A percentile compares a stretch with the other conserved stretches of the same genome.
phyloP scores from a whole-genome alignment of 2,329 filamentous ascomycete species.

The Phoma sp. region DNA sequence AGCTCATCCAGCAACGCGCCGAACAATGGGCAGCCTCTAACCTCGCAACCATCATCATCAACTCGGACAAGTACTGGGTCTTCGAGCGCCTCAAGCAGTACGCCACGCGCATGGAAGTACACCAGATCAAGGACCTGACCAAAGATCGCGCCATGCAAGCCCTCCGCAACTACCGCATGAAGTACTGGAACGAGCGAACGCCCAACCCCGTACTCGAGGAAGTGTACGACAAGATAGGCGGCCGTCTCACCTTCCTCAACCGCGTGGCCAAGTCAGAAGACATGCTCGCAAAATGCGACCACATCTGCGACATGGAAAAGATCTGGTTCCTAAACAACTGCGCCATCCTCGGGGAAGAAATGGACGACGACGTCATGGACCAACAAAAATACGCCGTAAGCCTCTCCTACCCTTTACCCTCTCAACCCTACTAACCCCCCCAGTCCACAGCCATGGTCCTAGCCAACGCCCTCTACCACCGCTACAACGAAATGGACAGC shows the following conservation, averaged over 20 bases:
- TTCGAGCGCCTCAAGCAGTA: slow-evolving; percentile 93
- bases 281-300: slow-evolving; percentile 79
- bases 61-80: slow-evolving; percentile 98
- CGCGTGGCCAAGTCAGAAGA: slow-evolving; percentile 85
- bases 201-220: slow-evolving; percentile 67
- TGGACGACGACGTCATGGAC: slow-evolving; percentile 98
- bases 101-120: slow-evolving; percentile 92
- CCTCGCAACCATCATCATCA: slow-evolving; percentile 90
- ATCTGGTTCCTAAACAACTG: slow-evolving; percentile 81
- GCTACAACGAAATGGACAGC: slow-evolving; percentile 67
- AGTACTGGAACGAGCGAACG: slow-evolving; percentile 72
- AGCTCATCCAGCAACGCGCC: slow-evolving; percentile 92
- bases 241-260: slow-evolving; percentile 85
- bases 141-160: slow-evolving; percentile 79
- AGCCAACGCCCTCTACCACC: slow-evolving; percentile 87
- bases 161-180: slow-evolving; percentile 77
- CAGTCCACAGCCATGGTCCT: slow-evolving; percentile 92
- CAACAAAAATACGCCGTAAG: slow-evolving; percentile 92
- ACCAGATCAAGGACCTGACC: slow-evolving; percentile 81
- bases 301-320: slow-evolving; percentile 74
- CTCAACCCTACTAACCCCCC: neutral
- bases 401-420: neutral
- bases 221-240: slow-evolving; percentile 86
- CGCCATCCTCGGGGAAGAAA: slow-evolving; percentile 75
- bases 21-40: slow-evolving; percentile 96